Evolutionary conservation across 164 flowering plant species (phyloP).

Genomic region (Macadamia integrifolia): DNA sequence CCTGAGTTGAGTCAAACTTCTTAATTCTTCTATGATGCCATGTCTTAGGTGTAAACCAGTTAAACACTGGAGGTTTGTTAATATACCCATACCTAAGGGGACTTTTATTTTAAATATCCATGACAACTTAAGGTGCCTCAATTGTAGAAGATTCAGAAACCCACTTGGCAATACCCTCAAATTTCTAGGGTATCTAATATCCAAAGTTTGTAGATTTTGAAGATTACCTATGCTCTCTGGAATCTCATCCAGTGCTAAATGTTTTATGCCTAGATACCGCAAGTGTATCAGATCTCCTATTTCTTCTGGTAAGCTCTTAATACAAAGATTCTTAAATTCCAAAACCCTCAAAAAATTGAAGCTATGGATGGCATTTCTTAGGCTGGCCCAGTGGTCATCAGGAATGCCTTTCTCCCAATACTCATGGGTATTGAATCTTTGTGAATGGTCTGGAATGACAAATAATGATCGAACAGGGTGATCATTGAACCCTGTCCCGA

Average conservation of each 20-base stretch:
- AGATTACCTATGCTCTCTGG: slow-evolving; percentile 15
- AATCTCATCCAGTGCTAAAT: slow-evolving; percentile 17
- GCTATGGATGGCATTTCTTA: slow-evolving; percentile 5
- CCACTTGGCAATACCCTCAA: slow-evolving; percentile 10
- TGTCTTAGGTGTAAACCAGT: slow-evolving; percentile 16
- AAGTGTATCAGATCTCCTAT: slow-evolving; percentile 18
- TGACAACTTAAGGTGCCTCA: not conserved
- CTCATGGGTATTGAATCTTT: not conserved
- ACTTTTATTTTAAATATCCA: too few species aligned
- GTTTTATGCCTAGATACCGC: slow-evolving; percentile 23
- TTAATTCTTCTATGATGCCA: slow-evolving; percentile 16
- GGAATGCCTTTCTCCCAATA: slow-evolving; percentile 12
- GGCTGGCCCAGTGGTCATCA: slow-evolving; percentile 14
- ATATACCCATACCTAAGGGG: too few species aligned
- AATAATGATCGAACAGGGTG: slow-evolving; percentile 17
- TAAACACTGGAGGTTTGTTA: too few species aligned
- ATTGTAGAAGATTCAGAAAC: slow-evolving; percentile 10
- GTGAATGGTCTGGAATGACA: not conserved
- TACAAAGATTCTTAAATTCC: not conserved
- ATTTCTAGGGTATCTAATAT: slow-evolving; percentile 21
- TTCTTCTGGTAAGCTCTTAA: too few species aligned
- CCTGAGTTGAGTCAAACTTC: not conserved
- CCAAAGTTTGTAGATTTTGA: slow-evolving; percentile 18
- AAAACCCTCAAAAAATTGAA: too few species aligned
- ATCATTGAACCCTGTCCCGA: slow-evolving; percentile 7